phyloP scores from a whole-genome alignment of 2,329 filamentous ascomycete species.

The Seiridium unicorne region DNA sequence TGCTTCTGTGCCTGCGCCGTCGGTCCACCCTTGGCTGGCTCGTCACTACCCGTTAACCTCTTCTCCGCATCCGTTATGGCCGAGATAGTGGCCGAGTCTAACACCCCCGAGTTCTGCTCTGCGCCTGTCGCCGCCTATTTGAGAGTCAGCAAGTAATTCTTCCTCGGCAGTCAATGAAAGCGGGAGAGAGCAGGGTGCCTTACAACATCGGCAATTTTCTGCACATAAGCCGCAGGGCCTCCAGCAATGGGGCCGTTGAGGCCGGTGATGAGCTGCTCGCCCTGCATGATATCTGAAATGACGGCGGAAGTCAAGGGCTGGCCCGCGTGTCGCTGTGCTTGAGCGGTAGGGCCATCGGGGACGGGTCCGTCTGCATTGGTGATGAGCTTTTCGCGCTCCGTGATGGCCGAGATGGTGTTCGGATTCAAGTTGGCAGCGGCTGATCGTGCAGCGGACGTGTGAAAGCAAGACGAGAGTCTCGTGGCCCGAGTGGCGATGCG shows the following conservation, averaged over 20 bases:
- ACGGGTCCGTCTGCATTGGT: conserved; percentile 32
- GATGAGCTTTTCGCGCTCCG: conserved; percentile 35
- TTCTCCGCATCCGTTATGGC: conserved; percentile 38
- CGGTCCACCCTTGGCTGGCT: conserved; percentile 34
- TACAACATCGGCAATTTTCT: conserved; percentile 20
- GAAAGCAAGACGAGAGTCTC: background rate
- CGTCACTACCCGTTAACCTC: conserved; percentile 30
- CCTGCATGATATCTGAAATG: conserved; percentile 36
- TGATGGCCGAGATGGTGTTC: conserved; percentile 36
- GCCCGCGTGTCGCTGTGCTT: conserved; percentile 34
- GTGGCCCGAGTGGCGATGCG: too few species aligned
- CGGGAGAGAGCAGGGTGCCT: background rate
- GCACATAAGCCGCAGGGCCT: conserved; percentile 33
- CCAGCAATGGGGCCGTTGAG: conserved; percentile 22
- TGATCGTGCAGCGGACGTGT: background rate
- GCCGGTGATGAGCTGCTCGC: conserved; percentile 35
- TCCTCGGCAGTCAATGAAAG: background rate
- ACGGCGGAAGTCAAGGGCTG: conserved; percentile 27
- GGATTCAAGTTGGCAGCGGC: conserved; percentile 16
- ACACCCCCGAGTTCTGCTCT: conserved; percentile 15
- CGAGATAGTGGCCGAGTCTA: conserved; percentile 31
- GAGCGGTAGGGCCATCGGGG: conserved; percentile 35
- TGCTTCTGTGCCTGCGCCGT: conserved; percentile 40
- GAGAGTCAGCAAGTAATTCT: background rate
- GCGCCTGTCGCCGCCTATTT: background rate